Percentiles rank a stretch among this genome's conserved stretches.
phyloP scores from a whole-genome alignment of 2,329 filamentous ascomycete genomes.

The Monosporascus sp. region DNA sequence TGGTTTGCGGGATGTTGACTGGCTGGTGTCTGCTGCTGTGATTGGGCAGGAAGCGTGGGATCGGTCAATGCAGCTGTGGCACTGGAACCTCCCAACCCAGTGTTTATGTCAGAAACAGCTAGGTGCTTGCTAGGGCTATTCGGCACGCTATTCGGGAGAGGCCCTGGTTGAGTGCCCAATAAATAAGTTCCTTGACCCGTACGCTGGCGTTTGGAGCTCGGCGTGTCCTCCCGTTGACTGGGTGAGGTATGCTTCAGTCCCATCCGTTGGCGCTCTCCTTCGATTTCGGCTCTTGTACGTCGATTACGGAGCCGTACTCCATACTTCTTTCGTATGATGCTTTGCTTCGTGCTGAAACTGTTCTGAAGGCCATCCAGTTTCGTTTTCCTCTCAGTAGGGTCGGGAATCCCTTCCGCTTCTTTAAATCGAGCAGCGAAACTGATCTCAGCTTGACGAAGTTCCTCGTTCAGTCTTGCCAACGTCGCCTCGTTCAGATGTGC shows the following conservation, averaged over 20 bases:
- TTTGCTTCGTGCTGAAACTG: constrained; percentile 51
- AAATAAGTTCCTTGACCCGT: constrained; percentile 12
- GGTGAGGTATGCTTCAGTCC: constrained; percentile 26
- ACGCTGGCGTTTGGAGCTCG: constrained; percentile 22
- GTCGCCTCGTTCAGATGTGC: constrained; percentile 34
- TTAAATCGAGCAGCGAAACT: constrained; percentile 37
- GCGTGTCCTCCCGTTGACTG: constrained; percentile 9
- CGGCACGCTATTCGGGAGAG: constrained; percentile 1
- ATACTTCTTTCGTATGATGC: constrained; percentile 51
- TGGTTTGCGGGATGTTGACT: neutral
- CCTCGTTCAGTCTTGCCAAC: constrained; percentile 27
- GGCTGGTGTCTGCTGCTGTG: constrained; percentile 1
- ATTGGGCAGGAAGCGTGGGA: constrained; percentile 10
- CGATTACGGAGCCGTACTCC: constrained; percentile 49
- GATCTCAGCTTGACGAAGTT: constrained; percentile 32
- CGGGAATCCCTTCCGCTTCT: constrained; percentile 33
- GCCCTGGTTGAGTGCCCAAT: neutral
- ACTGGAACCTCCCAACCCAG: constrained; percentile 20
- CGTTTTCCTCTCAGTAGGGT: constrained; percentile 25
- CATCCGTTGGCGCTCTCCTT: constrained; percentile 36
- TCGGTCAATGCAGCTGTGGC: constrained; percentile 22
- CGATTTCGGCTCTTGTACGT: constrained; percentile 41
- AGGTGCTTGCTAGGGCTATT: constrained; percentile 14
- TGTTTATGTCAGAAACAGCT: constrained; percentile 21
- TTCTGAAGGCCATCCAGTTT: constrained; percentile 43